Evolutionary conservation across 2,329 filamentous ascomycete species (phyloP).

Genomic region (Fusarium burgessii): DNA sequence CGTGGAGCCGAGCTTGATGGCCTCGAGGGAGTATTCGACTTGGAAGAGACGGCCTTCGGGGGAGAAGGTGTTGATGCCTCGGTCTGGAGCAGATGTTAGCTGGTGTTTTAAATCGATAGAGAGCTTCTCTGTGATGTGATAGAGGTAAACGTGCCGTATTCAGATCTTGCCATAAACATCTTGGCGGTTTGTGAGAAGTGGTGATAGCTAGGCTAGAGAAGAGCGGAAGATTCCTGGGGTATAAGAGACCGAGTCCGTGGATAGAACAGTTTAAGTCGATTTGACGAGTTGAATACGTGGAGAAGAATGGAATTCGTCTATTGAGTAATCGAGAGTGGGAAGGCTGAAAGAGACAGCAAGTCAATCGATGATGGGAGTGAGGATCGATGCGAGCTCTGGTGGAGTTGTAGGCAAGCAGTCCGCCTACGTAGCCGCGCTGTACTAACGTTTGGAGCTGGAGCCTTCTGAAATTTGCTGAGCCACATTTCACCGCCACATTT

Average conservation of each 20-base stretch:
- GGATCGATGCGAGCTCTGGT: slow-evolving; percentile 46
- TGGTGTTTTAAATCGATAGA: not conserved
- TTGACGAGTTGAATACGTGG: not conserved
- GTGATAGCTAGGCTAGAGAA: slow-evolving; percentile 24
- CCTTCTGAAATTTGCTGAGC: slow-evolving; percentile 20
- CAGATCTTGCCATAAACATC: slow-evolving; percentile 99
- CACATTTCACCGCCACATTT: slow-evolving; percentile 40
- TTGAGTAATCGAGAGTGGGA: slow-evolving; percentile 8
- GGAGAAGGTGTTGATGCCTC: slow-evolving; percentile 99
- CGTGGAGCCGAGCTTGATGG: slow-evolving; percentile 98
- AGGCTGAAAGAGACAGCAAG: slow-evolving; percentile 27
- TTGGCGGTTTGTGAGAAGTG: slow-evolving; percentile 60
- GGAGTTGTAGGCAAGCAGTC: slow-evolving; percentile 54
- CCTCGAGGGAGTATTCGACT: slow-evolving; percentile 99
- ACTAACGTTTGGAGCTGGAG: slow-evolving; percentile 17
- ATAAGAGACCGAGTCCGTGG: slow-evolving; percentile 2
- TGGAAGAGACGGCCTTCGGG: slow-evolving; percentile 99
- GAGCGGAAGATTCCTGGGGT: slow-evolving; percentile 14
- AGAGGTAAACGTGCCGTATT: slow-evolving; percentile 84
- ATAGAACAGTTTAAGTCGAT: not conserved
- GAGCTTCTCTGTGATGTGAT: slow-evolving; percentile 30
- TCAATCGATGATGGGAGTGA: slow-evolving; percentile 32
- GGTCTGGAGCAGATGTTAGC: slow-evolving; percentile 69
- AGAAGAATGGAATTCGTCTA: not conserved
- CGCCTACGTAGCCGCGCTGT: slow-evolving; percentile 52